These are phyloP conservation scores for Seminavis robusta DNA, from an alignment of 108 stramenopile species.

Conservation along the genomic window DNA sequence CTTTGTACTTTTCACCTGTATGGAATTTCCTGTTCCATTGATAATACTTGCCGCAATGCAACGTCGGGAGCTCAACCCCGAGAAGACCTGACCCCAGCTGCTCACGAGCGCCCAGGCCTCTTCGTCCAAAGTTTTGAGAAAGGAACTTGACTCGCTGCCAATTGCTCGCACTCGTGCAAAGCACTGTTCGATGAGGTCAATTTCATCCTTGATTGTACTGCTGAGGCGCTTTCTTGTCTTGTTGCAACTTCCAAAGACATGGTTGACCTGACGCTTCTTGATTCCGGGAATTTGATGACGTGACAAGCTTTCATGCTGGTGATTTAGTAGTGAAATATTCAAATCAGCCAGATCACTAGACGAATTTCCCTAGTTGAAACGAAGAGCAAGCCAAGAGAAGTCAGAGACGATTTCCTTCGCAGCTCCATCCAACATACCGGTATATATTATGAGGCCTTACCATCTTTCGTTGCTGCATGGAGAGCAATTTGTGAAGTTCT, in stretches of 20 bases:
- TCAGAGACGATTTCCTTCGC: no score
- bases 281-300: slow-evolving; percentile 62
- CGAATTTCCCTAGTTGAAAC: slow-evolving; percentile 28
- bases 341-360: slow-evolving; percentile 27
- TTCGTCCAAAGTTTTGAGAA: slow-evolving; percentile 59
- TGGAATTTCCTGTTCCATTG: slow-evolving; percentile 62
- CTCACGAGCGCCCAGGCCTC: slow-evolving; percentile 73
- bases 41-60: slow-evolving; percentile 74
- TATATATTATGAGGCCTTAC: slow-evolving; percentile 8
- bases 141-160: slow-evolving; percentile 47
- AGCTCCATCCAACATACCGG: slow-evolving; percentile 2
- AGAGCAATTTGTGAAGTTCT: slow-evolving; percentile 41
- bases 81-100: slow-evolving; percentile 67
- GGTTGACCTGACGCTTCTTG: slow-evolving; percentile 39
- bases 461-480: slow-evolving; percentile 62
- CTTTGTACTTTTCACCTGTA: slow-evolving; percentile 69
- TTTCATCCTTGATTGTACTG: slow-evolving; percentile 56
- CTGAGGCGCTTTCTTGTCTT: slow-evolving; percentile 23
- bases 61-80: slow-evolving; percentile 64
- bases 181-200: slow-evolving; percentile 67
- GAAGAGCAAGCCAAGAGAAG: background rate
- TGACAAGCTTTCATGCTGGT: slow-evolving; percentile 37
- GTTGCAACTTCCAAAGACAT: slow-evolving; percentile 75
- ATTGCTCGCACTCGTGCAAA: slow-evolving; percentile 48
- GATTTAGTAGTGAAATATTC: slow-evolving; percentile 11